phyloP scores from a whole-genome alignment of 108 stramenopile genomes.

The Fragilariopsis cylindrus region DNA sequence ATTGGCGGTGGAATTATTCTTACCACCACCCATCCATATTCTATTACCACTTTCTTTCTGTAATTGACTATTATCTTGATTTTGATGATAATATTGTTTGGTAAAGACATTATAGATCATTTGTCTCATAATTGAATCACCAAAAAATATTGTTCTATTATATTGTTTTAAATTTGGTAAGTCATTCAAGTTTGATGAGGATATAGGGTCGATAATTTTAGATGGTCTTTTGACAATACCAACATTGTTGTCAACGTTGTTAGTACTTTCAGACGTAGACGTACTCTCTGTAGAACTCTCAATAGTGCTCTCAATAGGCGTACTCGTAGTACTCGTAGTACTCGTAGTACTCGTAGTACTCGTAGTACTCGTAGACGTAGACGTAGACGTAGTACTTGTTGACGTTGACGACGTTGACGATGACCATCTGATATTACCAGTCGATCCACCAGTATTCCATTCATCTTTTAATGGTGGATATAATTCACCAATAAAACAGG shows the following conservation, averaged over 20 bases:
- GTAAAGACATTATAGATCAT: neutral
- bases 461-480: slow-evolving; percentile 9
- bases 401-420: too few species aligned
- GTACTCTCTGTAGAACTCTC: too few species aligned
- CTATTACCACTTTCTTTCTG: neutral
- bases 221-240: neutral
- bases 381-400: too few species aligned
- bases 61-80: neutral
- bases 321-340: too few species aligned
- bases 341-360: too few species aligned
- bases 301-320: too few species aligned
- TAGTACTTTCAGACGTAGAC: too few species aligned
- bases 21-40: neutral
- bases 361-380: too few species aligned
- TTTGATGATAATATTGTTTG: neutral
- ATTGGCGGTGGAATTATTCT: neutral
- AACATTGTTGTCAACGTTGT: too few species aligned
- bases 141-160: neutral
- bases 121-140: neutral
- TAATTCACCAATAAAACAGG: slow-evolving; percentile 8
- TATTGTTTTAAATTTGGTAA: neutral
- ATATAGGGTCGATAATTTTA: neutral
- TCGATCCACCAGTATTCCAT: slow-evolving; percentile 8
- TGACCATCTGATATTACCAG: neutral
- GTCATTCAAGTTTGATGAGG: neutral